phyloP scores from a whole-genome alignment of 148 eudicot genomes.

The Camellia granthamiana region DNA sequence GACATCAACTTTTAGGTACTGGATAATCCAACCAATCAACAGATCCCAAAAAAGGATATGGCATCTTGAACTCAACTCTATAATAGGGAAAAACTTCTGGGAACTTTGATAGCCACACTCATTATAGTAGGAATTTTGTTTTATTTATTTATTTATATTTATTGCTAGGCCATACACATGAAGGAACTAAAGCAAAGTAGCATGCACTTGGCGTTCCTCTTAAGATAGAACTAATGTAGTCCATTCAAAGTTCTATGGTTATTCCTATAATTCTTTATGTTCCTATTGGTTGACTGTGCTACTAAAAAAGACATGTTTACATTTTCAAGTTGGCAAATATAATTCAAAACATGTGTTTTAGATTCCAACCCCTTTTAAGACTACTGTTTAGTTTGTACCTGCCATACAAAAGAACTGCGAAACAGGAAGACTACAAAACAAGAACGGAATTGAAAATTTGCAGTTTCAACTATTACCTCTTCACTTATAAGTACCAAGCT shows the following conservation, averaged over 20 bases:
- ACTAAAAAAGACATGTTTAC: neutral
- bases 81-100: neutral
- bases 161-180: neutral
- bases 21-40: neutral
- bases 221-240: neutral
- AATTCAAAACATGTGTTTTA: neutral
- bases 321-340: neutral
- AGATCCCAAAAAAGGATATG: neutral
- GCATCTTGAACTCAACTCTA: neutral
- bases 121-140: neutral
- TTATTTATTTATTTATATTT: neutral
- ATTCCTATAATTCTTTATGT: neutral
- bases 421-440: neutral
- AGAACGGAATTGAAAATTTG: constrained; percentile 4
- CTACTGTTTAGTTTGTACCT: neutral
- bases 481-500: constrained; percentile 86
- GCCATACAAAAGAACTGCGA: neutral
- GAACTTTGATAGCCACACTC: neutral
- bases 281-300: neutral
- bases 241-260: neutral
- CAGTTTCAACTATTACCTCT: constrained; percentile 50
- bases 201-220: neutral
- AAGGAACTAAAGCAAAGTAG: neutral
- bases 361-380: neutral
- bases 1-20: neutral